Percentiles rank a stretch among this genome's conserved stretches.
Conservation (phyloP, 306 rosid genomes). For the Lathyrus aphaca region DNA sequence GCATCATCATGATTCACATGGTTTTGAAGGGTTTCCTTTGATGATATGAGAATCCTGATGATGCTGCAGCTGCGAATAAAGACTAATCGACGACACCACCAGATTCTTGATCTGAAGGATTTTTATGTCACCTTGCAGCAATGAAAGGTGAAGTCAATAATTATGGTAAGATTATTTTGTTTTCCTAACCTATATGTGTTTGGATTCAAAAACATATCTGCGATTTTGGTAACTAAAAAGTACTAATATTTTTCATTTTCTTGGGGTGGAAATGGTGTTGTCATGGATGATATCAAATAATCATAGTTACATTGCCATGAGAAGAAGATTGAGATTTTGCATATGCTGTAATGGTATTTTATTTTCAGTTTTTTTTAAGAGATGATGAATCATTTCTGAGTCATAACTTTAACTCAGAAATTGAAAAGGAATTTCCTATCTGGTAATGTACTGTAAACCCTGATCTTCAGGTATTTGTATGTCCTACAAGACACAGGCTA, state of each 20-base stretch:
- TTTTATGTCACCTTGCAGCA: constrained; percentile 21
- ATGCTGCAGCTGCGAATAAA: constrained; percentile 83
- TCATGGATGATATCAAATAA: too few species aligned
- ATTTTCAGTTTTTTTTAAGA: too few species aligned
- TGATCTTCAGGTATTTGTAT: constrained; percentile 34
- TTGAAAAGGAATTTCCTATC: not conserved
- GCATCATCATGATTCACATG: constrained; percentile 96
- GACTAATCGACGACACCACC: constrained; percentile 39
- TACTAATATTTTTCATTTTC: not conserved
- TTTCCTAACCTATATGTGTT: not conserved
- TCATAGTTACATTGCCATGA: too few species aligned
- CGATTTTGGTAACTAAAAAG: not conserved
- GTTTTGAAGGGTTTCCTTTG: constrained; percentile 30
- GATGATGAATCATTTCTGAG: too few species aligned
- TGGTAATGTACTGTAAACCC: constrained; percentile 22
- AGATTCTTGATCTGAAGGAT: constrained; percentile 20
- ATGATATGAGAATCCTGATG: constrained; percentile 87
- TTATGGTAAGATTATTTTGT: not conserved
- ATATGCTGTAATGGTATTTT: too few species aligned
- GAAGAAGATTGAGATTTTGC: too few species aligned
- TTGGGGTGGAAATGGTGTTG: too few species aligned
- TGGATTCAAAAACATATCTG: not conserved
- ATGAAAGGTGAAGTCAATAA: constrained; percentile 19
- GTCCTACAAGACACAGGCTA: constrained; percentile 38
- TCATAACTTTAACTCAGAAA: too few species aligned